phyloP scores from a whole-genome alignment of 306 rosid species.

The Citrullus mucosospermus region DNA sequence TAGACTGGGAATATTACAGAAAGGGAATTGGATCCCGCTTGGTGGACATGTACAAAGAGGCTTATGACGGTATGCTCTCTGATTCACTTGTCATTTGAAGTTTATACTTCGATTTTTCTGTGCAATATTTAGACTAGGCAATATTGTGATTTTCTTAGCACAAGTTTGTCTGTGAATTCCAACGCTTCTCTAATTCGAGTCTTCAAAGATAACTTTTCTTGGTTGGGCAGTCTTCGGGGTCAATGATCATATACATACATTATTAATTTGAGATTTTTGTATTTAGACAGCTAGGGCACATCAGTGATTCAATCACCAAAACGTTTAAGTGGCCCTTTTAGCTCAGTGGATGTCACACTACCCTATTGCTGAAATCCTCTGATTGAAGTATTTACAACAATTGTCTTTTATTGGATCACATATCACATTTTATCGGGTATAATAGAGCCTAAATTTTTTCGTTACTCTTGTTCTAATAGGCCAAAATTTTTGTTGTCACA shows the following conservation, averaged over 20 bases:
- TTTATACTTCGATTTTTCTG: neutral
- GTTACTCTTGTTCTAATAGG: neutral
- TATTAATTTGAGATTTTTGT: neutral
- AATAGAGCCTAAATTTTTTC: neutral
- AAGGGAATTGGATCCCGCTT: conserved; percentile 87
- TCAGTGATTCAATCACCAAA: neutral
- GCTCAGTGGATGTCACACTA: neutral
- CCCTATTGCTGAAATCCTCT: neutral
- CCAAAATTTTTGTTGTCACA: neutral
- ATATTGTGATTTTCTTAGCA: neutral
- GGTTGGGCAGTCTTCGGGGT: too few relatives aligned
- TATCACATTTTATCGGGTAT: neutral
- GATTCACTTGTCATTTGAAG: neutral
- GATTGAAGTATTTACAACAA: neutral
- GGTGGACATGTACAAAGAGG: conserved; percentile 98
- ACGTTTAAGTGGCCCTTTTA: neutral
- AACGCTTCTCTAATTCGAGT: neutral
- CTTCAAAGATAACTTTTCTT: neutral
- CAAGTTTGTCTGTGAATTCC: neutral
- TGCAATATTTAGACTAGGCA: neutral
- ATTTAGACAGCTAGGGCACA: neutral
- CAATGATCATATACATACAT: neutral
- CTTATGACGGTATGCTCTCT: conserved; percentile 70
- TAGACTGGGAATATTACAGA: conserved; percentile 91
- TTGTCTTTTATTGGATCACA: neutral